Percentiles rank a stretch among this genome's conserved stretches.
Conservation (phyloP, 352 stramenopile species). For the Pythium scleroteichum region DNA sequence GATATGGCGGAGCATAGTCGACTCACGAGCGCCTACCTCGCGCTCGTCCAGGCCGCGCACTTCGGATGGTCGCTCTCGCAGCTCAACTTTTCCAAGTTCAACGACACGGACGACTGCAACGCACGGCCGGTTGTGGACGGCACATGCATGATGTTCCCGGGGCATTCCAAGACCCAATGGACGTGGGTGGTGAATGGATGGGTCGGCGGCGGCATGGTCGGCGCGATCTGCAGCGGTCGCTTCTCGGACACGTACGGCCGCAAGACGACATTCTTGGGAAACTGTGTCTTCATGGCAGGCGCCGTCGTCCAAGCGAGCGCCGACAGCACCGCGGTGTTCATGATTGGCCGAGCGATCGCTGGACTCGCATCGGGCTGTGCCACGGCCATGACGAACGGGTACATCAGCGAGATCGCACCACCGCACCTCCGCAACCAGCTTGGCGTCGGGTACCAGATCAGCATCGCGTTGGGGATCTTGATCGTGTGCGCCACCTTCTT, state of each 20-base stretch:
- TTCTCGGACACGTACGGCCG: slow-evolving; percentile 49
- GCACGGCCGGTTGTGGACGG: slow-evolving; percentile 29
- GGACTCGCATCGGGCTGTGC: slow-evolving; percentile 51
- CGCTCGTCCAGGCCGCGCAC: slow-evolving; percentile 54
- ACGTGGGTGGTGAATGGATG: slow-evolving; percentile 52
- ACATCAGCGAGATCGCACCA: slow-evolving; percentile 35
- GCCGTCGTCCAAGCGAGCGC: slow-evolving; percentile 36
- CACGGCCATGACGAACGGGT: slow-evolving; percentile 27
- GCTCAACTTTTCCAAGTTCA: slow-evolving; percentile 62
- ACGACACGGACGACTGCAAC: slow-evolving; percentile 49
- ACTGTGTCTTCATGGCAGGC: slow-evolving; percentile 43
- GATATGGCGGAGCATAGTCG: too few relatives aligned
- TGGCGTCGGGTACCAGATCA: slow-evolving; percentile 44
- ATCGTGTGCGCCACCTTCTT: slow-evolving; percentile 51
- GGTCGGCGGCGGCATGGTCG: slow-evolving; percentile 58
- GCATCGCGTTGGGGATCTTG: slow-evolving; percentile 45
- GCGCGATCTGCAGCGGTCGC: slow-evolving; percentile 36
- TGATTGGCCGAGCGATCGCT: slow-evolving; percentile 43
- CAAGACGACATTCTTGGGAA: slow-evolving; percentile 37
- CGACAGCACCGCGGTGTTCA: slow-evolving; percentile 38
- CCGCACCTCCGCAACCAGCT: slow-evolving; percentile 38
- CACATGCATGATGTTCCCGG: slow-evolving; percentile 46
- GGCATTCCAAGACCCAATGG: slow-evolving; percentile 54
- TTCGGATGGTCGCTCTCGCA: slow-evolving; percentile 62
- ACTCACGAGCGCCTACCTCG: slow-evolving; percentile 45